Evolutionary conservation across 75 land plant species (phyloP).

Genomic region (Cupressus sempervirens): DNA sequence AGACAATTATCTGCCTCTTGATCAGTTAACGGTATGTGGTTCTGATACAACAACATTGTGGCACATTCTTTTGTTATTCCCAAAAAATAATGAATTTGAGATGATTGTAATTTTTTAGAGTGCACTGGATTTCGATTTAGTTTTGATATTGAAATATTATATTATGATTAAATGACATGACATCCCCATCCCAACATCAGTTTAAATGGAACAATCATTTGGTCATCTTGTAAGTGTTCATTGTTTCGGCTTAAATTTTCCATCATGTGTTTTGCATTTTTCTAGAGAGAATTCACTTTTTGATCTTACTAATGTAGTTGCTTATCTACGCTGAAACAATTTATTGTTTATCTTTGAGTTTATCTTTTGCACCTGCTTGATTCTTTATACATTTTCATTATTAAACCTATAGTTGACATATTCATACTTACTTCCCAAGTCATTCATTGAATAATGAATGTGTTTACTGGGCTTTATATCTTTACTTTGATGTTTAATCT

Average conservation of each 20-base stretch:
- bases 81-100: neutral
- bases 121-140: neutral
- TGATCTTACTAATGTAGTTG: neutral
- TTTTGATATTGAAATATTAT: neutral
- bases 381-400: neutral
- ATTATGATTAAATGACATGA: neutral
- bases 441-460: neutral
- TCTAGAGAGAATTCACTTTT: neutral
- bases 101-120: neutral
- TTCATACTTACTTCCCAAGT: neutral
- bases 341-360: neutral
- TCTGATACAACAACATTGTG: neutral
- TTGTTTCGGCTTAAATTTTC: neutral
- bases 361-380: neutral
- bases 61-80: neutral
- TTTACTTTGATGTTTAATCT: neutral
- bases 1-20: slow-evolving; percentile 30
- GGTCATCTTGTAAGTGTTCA: neutral
- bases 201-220: neutral
- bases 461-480: neutral
- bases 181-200: neutral
- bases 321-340: neutral
- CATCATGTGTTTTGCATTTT: neutral
- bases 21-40: slow-evolving; percentile 80
- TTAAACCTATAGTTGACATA: neutral